Evolutionary conservation across 169 alveolate species (phyloP).

Genomic region (Plasmodium vivax): DNA sequence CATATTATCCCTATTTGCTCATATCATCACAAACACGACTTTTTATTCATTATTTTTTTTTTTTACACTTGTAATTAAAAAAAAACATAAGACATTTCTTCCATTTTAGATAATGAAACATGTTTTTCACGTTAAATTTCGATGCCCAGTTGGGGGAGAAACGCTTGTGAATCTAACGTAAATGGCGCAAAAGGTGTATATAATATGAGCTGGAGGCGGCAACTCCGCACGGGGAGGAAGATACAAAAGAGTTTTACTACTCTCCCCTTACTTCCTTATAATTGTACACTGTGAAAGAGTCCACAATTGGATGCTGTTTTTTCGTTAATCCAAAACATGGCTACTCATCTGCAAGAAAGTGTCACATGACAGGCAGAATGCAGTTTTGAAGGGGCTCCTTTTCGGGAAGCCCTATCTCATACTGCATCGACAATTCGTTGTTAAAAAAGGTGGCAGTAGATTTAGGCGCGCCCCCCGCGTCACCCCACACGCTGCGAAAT

Average conservation of each 20-base stretch:
- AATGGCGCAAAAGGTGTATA: not conserved
- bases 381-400: not conserved
- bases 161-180: not conserved
- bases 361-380: not conserved
- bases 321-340: not conserved
- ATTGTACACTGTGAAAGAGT: not conserved
- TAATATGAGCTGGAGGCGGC: not conserved
- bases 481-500: not conserved
- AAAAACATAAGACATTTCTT: not conserved
- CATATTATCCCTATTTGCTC: not conserved
- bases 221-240: not conserved
- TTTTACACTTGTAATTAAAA: not conserved
- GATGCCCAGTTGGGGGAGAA: not conserved
- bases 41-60: too few relatives aligned
- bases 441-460: not conserved
- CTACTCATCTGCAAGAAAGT: not conserved
- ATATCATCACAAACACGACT: not conserved
- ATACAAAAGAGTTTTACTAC: not conserved
- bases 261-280: not conserved
- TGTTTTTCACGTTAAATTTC: not conserved
- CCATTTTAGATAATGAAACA: not conserved
- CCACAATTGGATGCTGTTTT: not conserved
- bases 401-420: not conserved
- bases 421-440: not conserved
- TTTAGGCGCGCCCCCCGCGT: not conserved